Evolutionary conservation across 495 filamentous ascomycete species (phyloP).

Genomic region (Hypomontagnella submonticulosa): DNA sequence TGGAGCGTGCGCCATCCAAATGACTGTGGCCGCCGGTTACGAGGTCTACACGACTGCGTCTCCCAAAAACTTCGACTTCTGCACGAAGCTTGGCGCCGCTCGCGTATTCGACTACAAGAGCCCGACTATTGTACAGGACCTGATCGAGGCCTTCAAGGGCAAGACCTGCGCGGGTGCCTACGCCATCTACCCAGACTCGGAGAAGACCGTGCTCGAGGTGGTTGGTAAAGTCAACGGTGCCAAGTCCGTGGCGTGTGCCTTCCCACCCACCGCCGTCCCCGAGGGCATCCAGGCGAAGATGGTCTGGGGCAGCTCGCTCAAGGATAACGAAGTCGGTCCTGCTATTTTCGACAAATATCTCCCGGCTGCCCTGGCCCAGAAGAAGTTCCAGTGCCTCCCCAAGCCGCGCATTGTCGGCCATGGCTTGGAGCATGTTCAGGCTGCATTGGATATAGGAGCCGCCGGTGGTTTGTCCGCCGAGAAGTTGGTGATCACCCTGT

Average conservation of each 20-base stretch:
- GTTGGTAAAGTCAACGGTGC: constrained; percentile 28
- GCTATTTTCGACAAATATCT: constrained; percentile 37
- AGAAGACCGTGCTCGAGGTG: constrained; percentile 32
- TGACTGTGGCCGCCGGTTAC: constrained; percentile 68
- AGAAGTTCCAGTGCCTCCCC: constrained; percentile 34
- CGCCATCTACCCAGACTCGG: constrained; percentile 16
- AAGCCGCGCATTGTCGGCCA: constrained; percentile 40
- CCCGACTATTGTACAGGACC: constrained; percentile 45
- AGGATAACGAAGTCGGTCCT: constrained; percentile 39
- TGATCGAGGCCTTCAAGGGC: constrained; percentile 48
- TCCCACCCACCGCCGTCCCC: constrained; percentile 32
- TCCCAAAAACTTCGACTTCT: constrained; percentile 63
- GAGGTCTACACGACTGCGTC: constrained; percentile 68
- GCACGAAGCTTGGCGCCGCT: constrained; percentile 64
- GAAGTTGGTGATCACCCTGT: constrained; percentile 45
- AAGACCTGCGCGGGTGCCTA: constrained; percentile 34
- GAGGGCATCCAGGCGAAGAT: constrained; percentile 42
- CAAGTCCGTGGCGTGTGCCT: constrained; percentile 46
- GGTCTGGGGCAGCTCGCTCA: constrained; percentile 34
- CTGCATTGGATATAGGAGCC: constrained; percentile 34
- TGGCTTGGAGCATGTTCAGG: constrained; percentile 41
- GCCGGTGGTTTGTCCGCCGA: constrained; percentile 29
- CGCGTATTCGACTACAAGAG: constrained; percentile 69
- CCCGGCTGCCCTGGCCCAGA: constrained; percentile 33
- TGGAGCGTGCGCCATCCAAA: constrained; percentile 71